Evolutionary conservation across 1,284 basidiomycete species (phyloP), one percentile per base, ranked within the genome.

Genomic region (Trichosporon ovoides): DNA sequence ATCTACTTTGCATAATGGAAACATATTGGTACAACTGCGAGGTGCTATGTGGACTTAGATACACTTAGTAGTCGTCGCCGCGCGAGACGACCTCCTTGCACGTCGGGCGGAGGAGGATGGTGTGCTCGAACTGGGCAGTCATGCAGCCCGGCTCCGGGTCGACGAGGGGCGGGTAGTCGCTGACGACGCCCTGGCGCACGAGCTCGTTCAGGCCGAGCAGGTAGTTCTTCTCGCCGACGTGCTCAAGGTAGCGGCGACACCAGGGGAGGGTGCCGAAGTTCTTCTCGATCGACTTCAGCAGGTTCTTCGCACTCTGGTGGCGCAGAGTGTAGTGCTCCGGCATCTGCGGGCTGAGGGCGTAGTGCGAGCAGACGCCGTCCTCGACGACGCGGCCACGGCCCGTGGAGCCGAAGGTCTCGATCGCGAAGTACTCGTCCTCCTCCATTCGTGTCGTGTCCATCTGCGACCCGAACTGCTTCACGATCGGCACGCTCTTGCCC

Each of bases 401-500:
- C 0, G 95, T 98, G 22, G 89, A 90, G 20, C 96, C 96, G 77
- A 99, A 99, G 0, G 96, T 98, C 78, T 99, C 96, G 63, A 99
- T 97, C 14, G 96, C 96, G 75, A 93, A 98, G 77, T 97, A 96
- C 73, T 99, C 96, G 36, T 93, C 95, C 78, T 99, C 96, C 75
- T 98, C 96, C 96, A 98, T 99, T 79, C 91, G 96, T 19, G 89
- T 91, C 69, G 86, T 83, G 75, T 95, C 91, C 43, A 64, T 62
- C 40, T 68, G 64, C 7, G 64, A 65, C 10, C 74, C 75, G 56
- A 86, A 83, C 62, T 89, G 91, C 77, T 88, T 90, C 40, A 98
- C 91, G 57, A 98, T 85, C 48, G 91, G 83, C 0, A 99, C 87
- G 0, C 88, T 90, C 79, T 98, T 98, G 56, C 80, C 80, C 13